Percentiles rank a stretch among this genome's conserved stretches.
Conservation (phyloP, 2,329 filamentous ascomycete species). For the Nothophoma quercina region DNA sequence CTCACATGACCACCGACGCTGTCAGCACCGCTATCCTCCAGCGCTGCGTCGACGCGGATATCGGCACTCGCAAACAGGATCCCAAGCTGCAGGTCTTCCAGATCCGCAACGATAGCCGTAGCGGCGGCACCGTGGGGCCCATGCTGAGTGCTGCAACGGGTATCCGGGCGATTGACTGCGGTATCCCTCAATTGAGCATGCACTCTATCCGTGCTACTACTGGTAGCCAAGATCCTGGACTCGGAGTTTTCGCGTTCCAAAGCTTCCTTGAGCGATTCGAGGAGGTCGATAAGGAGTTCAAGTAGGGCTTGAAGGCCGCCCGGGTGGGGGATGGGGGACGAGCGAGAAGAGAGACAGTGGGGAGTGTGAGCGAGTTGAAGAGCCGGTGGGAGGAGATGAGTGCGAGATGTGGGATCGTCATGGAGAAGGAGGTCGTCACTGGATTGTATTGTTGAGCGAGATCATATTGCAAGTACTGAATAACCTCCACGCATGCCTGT, state of each 20-base stretch:
- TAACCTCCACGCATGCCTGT: no score
- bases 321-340: background rate
- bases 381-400: conserved; percentile 10
- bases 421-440: background rate
- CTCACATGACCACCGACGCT: conserved; percentile 94
- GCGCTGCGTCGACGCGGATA: conserved; percentile 70
- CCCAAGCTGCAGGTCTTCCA: conserved; percentile 86
- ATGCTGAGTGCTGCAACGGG: conserved; percentile 84
- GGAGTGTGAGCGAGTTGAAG: background rate
- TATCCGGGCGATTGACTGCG: conserved; percentile 83
- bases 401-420: background rate
- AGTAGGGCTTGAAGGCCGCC: conserved; percentile 12
- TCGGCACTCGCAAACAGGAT: conserved; percentile 55
- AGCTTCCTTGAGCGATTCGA: conserved; percentile 89
- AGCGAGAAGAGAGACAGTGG: background rate
- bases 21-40: conserved; percentile 83
- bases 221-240: conserved; percentile 81
- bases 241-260: conserved; percentile 88
- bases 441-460: no score
- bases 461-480: no score
- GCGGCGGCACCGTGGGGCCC: conserved; percentile 93
- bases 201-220: conserved; percentile 91
- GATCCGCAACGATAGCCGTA: conserved; percentile 89
- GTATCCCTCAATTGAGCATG: conserved; percentile 92
- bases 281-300: conserved; percentile 82